Base-by-base conservation (phyloP, 2,329 filamentous ascomycete species). In the Botrytis medusae region DNA sequence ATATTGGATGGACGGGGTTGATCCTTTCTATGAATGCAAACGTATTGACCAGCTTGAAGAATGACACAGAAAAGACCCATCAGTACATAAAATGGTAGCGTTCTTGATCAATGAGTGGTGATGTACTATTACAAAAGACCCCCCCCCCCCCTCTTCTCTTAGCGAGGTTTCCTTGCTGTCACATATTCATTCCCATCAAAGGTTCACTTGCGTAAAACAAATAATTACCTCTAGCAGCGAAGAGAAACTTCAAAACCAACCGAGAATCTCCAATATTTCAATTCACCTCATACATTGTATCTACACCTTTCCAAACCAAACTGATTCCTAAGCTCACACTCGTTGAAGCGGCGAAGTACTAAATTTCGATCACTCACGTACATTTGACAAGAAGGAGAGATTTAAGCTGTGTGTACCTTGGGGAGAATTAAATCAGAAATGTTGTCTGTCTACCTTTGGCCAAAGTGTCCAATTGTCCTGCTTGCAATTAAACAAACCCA, bases 161-260 rank as follows among this genome's bases (percentile, higher is more conserved):
- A n/a, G 25, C 25, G 48, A 51, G 25, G 25, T 51, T 25, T 51
- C 25, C 12, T n/a, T 51, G 25, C 6, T 14, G 6, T 51, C 48
- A 12, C 48, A n/a, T n/a, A 51, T 16, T 5, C 12, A n/a, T n/a
- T 51, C 25, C n/a, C 25, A n/a, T 51, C 25, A 14, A n/a, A n/a
- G n/a, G 4, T 1, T 14, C 7, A 51, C 25, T 51, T 25, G 16
- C 22, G 25, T 5, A 51, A 51, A 51, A 51, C 25, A 51, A 51
- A n/a, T 51, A 7, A 5, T n/a, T 9, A 51, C 9, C 1, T 51
- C 48, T 51, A 51, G 48, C 48, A 51, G 25, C 25, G 12, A 5
- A 12, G 5, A n/a, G 1, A 2, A 51, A 14, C 4, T n/a, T 51
- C 25, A 2, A n/a, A 16, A 6, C 25, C 9, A 2, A 10, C 0